Percentiles rank a stretch among this genome's conserved stretches.
Evolutionary conservation across 257 asterid species (phyloP).

Genomic region (Scutellaria barbata): DNA sequence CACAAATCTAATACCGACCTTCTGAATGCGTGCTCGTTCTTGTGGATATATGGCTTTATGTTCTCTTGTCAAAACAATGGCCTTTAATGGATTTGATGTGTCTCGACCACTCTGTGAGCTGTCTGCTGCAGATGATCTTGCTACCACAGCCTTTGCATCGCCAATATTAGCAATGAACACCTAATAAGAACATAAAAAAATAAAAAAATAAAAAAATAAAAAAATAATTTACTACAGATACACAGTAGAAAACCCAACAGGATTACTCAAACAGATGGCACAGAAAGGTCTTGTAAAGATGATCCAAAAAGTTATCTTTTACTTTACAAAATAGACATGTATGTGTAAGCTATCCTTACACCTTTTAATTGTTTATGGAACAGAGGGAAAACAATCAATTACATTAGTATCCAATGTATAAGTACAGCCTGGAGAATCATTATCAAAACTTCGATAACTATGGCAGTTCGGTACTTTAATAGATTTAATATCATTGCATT

Average conservation of each 20-base stretch:
- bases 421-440: too few species aligned
- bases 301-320: slow-evolving; percentile 1
- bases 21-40: slow-evolving; percentile 90
- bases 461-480: too few species aligned
- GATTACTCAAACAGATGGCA: background rate
- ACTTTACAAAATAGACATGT: background rate
- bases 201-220: background rate
- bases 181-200: slow-evolving; percentile 39
- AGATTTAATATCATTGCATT: too few species aligned
- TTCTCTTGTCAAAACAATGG: slow-evolving; percentile 88
- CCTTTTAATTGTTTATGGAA: background rate
- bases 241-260: slow-evolving; percentile 9
- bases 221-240: background rate
- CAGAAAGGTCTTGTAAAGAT: background rate
- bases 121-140: slow-evolving; percentile 65
- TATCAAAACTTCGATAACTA: too few species aligned
- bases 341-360: slow-evolving; percentile 3
- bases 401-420: too few species aligned
- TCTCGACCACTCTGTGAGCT: slow-evolving; percentile 43
- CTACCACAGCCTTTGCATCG: slow-evolving; percentile 88
- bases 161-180: slow-evolving; percentile 95
- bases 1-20: slow-evolving; percentile 48
- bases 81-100: slow-evolving; percentile 53
- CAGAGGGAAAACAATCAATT: too few species aligned
- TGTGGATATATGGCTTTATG: slow-evolving; percentile 91